These are phyloP conservation scores for Suhomyces anneliseae DNA, from an alignment of 1,139 yeast genomes.

Conservation along the genomic window DNA sequence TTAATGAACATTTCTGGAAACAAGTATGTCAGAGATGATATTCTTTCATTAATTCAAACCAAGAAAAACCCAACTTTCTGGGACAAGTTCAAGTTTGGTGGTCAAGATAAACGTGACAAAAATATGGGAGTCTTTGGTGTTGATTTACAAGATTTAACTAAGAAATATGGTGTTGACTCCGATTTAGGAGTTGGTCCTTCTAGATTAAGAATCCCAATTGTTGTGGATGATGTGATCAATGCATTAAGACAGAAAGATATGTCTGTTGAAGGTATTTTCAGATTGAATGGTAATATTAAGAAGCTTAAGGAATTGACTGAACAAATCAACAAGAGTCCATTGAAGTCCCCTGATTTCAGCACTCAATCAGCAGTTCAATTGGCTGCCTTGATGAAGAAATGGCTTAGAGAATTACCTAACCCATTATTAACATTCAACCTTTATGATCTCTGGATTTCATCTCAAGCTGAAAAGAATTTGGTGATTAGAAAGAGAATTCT, in stretches of 20 bases:
- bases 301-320: constrained; percentile 74
- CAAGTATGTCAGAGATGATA: constrained; percentile 50
- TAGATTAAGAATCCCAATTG: constrained; percentile 76
- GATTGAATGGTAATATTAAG: constrained; percentile 94
- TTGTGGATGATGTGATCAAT: constrained; percentile 81
- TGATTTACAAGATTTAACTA: constrained; percentile 69
- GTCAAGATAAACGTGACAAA: constrained; percentile 30
- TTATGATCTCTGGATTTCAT: constrained; percentile 77
- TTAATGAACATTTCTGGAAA: constrained; percentile 42
- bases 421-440: constrained; percentile 80
- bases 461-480: constrained; percentile 59
- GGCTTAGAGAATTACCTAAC: constrained; percentile 88
- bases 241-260: constrained; percentile 90
- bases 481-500: constrained; percentile 55
- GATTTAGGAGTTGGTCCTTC: constrained; percentile 86
- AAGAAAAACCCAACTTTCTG: constrained; percentile 66
- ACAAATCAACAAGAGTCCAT: constrained; percentile 72
- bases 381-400: constrained; percentile 91
- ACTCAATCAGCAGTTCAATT: constrained; percentile 87
- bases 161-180: constrained; percentile 80
- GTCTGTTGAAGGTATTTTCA: constrained; percentile 95
- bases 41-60: constrained; percentile 53
- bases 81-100: constrained; percentile 60
- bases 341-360: constrained; percentile 68
- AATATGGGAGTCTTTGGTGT: constrained; percentile 67